Conservation (phyloP, 2,329 filamentous ascomycete species). For the Epichloe sp. region DNA sequence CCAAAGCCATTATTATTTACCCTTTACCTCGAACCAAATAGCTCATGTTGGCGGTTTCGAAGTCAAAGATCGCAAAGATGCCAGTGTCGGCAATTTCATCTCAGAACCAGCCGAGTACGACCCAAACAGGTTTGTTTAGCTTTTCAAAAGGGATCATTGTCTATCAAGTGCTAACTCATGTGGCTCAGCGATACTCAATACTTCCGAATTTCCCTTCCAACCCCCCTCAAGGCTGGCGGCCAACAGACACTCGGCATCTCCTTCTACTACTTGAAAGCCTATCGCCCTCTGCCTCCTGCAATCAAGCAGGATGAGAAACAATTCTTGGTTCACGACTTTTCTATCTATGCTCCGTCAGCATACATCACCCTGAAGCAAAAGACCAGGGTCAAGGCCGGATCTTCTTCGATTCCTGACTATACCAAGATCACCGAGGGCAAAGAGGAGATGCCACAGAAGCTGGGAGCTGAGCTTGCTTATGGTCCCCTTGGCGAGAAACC, state of each 20-base stretch:
- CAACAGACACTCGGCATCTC: conserved; percentile 82
- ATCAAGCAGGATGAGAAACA: conserved; percentile 81
- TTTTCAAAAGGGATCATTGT: neutral
- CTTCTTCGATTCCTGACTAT: conserved; percentile 68
- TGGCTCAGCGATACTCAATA: conserved; percentile 55
- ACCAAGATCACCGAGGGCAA: conserved; percentile 54
- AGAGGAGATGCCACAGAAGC: conserved; percentile 60
- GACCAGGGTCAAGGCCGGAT: conserved; percentile 86
- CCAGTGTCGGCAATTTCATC: conserved; percentile 51
- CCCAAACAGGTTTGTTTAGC: conserved; percentile 35
- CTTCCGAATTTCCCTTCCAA: conserved; percentile 69
- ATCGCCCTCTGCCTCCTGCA: conserved; percentile 64
- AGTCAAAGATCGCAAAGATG: conserved; percentile 82
- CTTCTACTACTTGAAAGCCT: conserved; percentile 68
- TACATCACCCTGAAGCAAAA: conserved; percentile 88
- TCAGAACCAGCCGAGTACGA: conserved; percentile 57
- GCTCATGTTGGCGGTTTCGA: conserved; percentile 73
- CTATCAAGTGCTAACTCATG: neutral
- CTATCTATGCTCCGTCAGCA: conserved; percentile 68
- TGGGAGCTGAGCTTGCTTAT: conserved; percentile 78
- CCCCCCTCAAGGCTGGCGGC: conserved; percentile 58
- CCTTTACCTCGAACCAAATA: conserved; percentile 67
- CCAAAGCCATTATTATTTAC: conserved; percentile 83
- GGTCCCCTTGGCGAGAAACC: conserved; percentile 75
- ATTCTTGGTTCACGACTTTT: conserved; percentile 76